Percentiles rank a stretch among this genome's conserved stretches.
phyloP scores from a whole-genome alignment of 805 yeast species.

The Pichia kluyveri region DNA sequence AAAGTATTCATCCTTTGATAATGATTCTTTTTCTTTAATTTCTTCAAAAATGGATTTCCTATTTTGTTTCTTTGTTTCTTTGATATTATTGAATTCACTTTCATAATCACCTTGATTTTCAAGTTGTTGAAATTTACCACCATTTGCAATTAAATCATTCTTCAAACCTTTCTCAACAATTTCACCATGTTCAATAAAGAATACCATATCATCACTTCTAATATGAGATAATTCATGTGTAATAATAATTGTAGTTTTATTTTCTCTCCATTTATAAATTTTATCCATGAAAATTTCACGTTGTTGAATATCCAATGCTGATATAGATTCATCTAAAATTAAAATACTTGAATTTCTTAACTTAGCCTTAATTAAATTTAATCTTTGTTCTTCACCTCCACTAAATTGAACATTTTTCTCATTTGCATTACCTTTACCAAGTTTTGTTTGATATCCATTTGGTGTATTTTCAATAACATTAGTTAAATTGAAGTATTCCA shows the following conservation, averaged over 20 bases:
- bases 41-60: slow-evolving; percentile 1
- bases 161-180: slow-evolving; percentile 38
- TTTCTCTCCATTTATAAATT: slow-evolving; percentile 51
- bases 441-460: slow-evolving; percentile 42
- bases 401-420: slow-evolving; percentile 38
- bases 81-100: neutral
- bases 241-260: slow-evolving; percentile 68
- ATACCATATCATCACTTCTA: slow-evolving; percentile 41
- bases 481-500: slow-evolving; percentile 42
- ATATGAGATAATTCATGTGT: slow-evolving; percentile 71
- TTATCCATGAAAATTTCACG: slow-evolving; percentile 38
- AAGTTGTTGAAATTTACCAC: slow-evolving; percentile 8
- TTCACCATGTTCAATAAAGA: slow-evolving; percentile 50
- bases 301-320: slow-evolving; percentile 61
- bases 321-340: slow-evolving; percentile 77
- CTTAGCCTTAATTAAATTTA: slow-evolving; percentile 78
- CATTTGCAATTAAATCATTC: slow-evolving; percentile 20
- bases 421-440: slow-evolving; percentile 23
- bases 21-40: slow-evolving; percentile 1
- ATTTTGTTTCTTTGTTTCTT: neutral
- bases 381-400: slow-evolving; percentile 87
- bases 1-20: neutral
- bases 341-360: slow-evolving; percentile 66
- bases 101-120: slow-evolving; percentile 5
- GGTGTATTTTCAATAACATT: slow-evolving; percentile 41